Percentiles rank a stretch among this genome's conserved stretches.
These are phyloP conservation scores for Phialophora macrospora DNA, from an alignment of 2,329 filamentous ascomycete species.

Conservation along the genomic window DNA sequence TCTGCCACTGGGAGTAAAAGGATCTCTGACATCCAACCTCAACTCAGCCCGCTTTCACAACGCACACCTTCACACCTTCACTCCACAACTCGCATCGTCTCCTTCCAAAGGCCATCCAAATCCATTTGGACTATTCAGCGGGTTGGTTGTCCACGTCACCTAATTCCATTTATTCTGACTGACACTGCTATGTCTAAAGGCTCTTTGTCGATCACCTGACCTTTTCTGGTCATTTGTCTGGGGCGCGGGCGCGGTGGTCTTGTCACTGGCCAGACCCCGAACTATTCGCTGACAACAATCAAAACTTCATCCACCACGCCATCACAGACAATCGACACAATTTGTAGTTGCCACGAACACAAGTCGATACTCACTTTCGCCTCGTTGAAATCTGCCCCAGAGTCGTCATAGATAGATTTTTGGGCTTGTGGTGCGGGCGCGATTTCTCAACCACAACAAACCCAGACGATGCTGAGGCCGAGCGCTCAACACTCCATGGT, in stretches of 20 bases:
- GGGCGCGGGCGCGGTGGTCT: constrained; percentile 10
- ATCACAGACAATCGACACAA: neutral
- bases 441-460: neutral
- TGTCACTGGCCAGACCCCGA: constrained; percentile 9
- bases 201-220: constrained; percentile 19
- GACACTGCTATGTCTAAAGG: constrained; percentile 7
- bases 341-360: neutral
- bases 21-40: constrained; percentile 11
- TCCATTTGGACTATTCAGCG: neutral
- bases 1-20: constrained; percentile 19
- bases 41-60: constrained; percentile 1
- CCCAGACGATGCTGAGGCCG: constrained; percentile 13
- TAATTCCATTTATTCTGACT: neutral
- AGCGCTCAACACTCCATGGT: constrained; percentile 9
- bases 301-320: constrained; percentile 8
- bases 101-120: neutral
- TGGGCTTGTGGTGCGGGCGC: neutral
- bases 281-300: constrained; percentile 19
- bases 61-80: neutral
- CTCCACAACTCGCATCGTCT: neutral
- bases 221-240: constrained; percentile 2
- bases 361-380: neutral
- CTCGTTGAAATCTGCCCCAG: neutral
- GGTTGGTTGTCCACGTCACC: neutral
- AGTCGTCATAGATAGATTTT: neutral